Base-by-base conservation (phyloP, 2,329 filamentous ascomycete genomes). In the Trichoderma sp. region DNA sequence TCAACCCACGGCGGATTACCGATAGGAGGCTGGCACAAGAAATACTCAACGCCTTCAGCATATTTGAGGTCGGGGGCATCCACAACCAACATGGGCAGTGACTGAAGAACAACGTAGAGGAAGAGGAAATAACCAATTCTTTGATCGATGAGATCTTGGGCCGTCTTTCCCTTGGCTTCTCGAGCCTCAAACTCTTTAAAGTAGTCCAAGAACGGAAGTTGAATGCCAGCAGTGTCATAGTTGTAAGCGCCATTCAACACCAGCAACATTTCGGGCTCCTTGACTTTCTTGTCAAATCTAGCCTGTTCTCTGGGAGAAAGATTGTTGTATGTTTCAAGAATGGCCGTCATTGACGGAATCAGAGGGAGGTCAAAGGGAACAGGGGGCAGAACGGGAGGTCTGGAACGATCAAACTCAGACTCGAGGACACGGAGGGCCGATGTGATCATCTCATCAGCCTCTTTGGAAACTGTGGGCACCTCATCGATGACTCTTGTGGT, bases 331-430 rank as follows among this genome's bases (percentile, higher is more conserved):
- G 89, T 90, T 51, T 87, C 85, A 68, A 90, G 84, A 21, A 93
- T 84, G 1, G 87, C 83, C 37, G 85, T 84, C 74, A 96, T 85
- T 1, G 85, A 86, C 0, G 95, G 95, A 28, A 96, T 80, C 72
- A 90, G 86, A 3, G 96, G 95, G 5, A 93, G 84, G 76, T 98
- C 95, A 75, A 95, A 98, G 0, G 96, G 95, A 67, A 98, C 89
- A 0, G 95, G 93, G 0, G 96, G 96, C 69, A 95, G 87, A 0
- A 98, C 94, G 0, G 96, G 96, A 1, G 95, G 93, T 16, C 90
- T 92, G 10, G 92, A 95, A 70, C 91, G 89, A 77, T 99, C 96
- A 75, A 94, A 97, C 79, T 98, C 95, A 73, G 87, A 90, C 71
- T 97, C 84, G 14, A 97, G 87, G 71, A 89, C 90, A 66, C 95